Percentiles rank a stretch among this genome's conserved stretches.
Conservation (phyloP, 371 early-diverging fungal species). For the Apophysomyces elegans region DNA sequence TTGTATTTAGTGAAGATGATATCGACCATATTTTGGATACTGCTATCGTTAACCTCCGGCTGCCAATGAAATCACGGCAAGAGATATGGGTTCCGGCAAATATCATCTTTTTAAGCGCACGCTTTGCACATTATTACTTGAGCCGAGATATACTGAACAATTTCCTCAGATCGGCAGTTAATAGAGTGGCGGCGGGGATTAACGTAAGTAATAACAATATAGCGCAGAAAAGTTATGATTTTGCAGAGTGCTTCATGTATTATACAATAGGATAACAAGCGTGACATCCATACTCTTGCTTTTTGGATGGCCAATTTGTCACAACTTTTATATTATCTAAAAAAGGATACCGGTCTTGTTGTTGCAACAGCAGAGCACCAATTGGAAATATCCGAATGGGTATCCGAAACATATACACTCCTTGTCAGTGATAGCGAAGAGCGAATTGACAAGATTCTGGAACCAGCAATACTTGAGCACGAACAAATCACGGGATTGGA, state of each 20-base stretch:
- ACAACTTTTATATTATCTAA: slow-evolving; percentile 80
- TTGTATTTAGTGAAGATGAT: slow-evolving; percentile 80
- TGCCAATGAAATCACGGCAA: slow-evolving; percentile 57
- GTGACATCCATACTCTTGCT: slow-evolving; percentile 54
- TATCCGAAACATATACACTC: slow-evolving; percentile 73
- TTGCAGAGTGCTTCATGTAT: not conserved
- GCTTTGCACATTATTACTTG: slow-evolving; percentile 84
- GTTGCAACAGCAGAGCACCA: slow-evolving; percentile 69
- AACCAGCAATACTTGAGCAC: slow-evolving; percentile 75
- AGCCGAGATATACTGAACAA: slow-evolving; percentile 71
- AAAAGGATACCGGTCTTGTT: slow-evolving; percentile 78
- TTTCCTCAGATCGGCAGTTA: slow-evolving; percentile 63
- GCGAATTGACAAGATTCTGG: slow-evolving; percentile 66
- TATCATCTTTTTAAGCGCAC: slow-evolving; percentile 82
- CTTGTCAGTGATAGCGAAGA: slow-evolving; percentile 66
- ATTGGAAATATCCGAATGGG: slow-evolving; percentile 69
- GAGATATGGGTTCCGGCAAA: slow-evolving; percentile 81
- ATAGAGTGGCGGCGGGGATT: slow-evolving; percentile 59
- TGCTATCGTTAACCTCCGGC: slow-evolving; percentile 62
- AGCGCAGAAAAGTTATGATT: too few species aligned
- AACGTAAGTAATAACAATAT: slow-evolving; percentile 40
- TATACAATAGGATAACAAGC: slow-evolving; percentile 24
- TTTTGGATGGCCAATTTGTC: slow-evolving; percentile 89
- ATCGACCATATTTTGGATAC: slow-evolving; percentile 73
- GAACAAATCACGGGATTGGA: slow-evolving; percentile 75